These are phyloP conservation scores for Metschnikowia dekortorum DNA, from an alignment of 805 yeast genomes.

Conservation along the genomic window DNA sequence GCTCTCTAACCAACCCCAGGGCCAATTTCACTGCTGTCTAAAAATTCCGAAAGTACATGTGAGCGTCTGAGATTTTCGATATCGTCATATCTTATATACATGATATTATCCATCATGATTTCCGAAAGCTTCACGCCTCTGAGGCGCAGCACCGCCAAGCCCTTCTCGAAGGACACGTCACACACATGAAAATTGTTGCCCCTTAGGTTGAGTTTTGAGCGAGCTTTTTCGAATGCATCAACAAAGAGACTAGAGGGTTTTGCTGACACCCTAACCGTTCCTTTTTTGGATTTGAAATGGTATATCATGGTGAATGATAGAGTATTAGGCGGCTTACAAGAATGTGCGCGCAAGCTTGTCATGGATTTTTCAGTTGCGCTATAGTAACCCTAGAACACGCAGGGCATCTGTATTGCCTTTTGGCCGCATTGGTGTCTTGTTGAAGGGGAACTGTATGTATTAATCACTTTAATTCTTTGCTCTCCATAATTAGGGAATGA, in stretches of 20 bases:
- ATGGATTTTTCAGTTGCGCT: background rate
- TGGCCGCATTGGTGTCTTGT: background rate
- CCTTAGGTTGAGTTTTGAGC: constrained; percentile 19
- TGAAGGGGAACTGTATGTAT: background rate
- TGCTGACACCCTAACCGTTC: constrained; percentile 65
- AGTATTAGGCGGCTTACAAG: background rate
- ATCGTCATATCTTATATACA: constrained; percentile 39
- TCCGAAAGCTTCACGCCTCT: constrained; percentile 33
- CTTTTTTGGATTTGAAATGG: constrained; percentile 80
- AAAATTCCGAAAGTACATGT: too few species aligned
- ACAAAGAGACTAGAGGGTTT: constrained; percentile 43
- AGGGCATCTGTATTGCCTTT: background rate
- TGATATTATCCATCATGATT: constrained; percentile 53
- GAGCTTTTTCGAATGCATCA: constrained; percentile 39
- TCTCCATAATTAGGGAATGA: background rate
- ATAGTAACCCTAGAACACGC: background rate
- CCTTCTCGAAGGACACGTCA: constrained; percentile 41
- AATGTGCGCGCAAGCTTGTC: constrained; percentile 1
- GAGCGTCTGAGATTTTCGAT: background rate
- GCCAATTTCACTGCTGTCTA: too few species aligned
- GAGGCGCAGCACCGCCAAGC: constrained; percentile 36
- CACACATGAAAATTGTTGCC: constrained; percentile 30
- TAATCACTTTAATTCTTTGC: background rate
- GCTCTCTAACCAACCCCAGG: too few species aligned
- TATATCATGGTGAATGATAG: constrained; percentile 28